phyloP scores from a whole-genome alignment of 441 rosid genomes.

The Gossypium schwendimanii region DNA sequence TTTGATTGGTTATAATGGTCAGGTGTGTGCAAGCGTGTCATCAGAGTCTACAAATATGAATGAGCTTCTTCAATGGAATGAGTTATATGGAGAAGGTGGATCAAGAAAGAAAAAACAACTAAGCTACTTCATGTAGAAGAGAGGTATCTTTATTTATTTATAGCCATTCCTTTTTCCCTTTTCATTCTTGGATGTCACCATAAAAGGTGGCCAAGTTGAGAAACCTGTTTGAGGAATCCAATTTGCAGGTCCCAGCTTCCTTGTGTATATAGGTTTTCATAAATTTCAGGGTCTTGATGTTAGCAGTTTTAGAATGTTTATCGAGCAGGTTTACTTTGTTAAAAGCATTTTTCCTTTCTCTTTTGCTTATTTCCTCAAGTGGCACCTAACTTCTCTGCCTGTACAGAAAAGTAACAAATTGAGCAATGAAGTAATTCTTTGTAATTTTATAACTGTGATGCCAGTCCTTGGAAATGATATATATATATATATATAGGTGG shows the following conservation, averaged over 20 bases:
- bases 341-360: neutral
- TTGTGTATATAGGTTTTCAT: constrained; percentile 30
- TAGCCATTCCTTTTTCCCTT: constrained; percentile 23
- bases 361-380: neutral
- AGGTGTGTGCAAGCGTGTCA: constrained; percentile 97
- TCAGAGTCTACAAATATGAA: constrained; percentile 89
- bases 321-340: constrained; percentile 14
- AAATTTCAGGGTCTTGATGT: neutral
- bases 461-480: neutral
- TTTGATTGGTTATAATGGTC: constrained; percentile 6
- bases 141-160: constrained; percentile 30
- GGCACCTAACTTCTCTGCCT: neutral
- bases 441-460: neutral
- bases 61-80: constrained; percentile 94
- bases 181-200: constrained; percentile 16
- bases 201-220: constrained; percentile 16
- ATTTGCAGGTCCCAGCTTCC: constrained; percentile 17
- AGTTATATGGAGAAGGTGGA: constrained; percentile 95
- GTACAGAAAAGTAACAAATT: neutral
- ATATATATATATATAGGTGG: no score
- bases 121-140: constrained; percentile 89
- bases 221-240: constrained; percentile 23
- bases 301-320: constrained; percentile 14
- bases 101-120: constrained; percentile 80
- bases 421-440: neutral